Evolutionary conservation across 768 basidiomycete genomes (phyloP).

Genomic region (Leccinum subtestaceum): DNA sequence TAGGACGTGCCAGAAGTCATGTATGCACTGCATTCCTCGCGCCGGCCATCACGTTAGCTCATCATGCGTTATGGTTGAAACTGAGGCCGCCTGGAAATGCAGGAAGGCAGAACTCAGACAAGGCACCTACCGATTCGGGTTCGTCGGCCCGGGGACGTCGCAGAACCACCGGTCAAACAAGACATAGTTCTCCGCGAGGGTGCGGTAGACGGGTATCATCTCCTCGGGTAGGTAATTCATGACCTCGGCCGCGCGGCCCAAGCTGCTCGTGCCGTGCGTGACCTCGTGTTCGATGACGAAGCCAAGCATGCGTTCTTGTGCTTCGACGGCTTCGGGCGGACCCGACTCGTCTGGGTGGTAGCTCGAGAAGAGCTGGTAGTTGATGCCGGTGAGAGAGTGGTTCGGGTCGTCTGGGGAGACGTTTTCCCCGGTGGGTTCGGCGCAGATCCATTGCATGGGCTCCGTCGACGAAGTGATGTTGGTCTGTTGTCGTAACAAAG

Average conservation of each 20-base stretch:
- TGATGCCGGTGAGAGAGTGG: slow-evolving; percentile 23
- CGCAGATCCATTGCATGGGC: slow-evolving; percentile 15
- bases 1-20: slow-evolving; percentile 28
- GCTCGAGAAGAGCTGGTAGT: slow-evolving; percentile 21
- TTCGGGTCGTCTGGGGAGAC: slow-evolving; percentile 27
- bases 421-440: slow-evolving; percentile 14
- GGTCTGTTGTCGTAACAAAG: slow-evolving; percentile 1
- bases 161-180: slow-evolving; percentile 26
- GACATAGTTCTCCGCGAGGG: slow-evolving; percentile 24
- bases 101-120: neutral
- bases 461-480: slow-evolving; percentile 12
- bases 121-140: slow-evolving; percentile 21
- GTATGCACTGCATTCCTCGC: slow-evolving; percentile 14
- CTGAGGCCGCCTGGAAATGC: neutral
- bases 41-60: neutral
- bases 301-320: slow-evolving; percentile 19
- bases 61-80: neutral
- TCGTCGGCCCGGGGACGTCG: slow-evolving; percentile 27
- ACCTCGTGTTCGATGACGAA: slow-evolving; percentile 22
- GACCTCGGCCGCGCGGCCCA: slow-evolving; percentile 18
- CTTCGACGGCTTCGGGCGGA: neutral
- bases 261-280: slow-evolving; percentile 10
- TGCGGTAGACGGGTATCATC: slow-evolving; percentile 23
- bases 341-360: slow-evolving; percentile 23
- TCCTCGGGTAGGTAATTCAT: slow-evolving; percentile 22